Percentiles rank a stretch among this genome's conserved stretches.
phyloP scores from a whole-genome alignment of 495 filamentous ascomycete species.

The Penicilliopsis zonata region DNA sequence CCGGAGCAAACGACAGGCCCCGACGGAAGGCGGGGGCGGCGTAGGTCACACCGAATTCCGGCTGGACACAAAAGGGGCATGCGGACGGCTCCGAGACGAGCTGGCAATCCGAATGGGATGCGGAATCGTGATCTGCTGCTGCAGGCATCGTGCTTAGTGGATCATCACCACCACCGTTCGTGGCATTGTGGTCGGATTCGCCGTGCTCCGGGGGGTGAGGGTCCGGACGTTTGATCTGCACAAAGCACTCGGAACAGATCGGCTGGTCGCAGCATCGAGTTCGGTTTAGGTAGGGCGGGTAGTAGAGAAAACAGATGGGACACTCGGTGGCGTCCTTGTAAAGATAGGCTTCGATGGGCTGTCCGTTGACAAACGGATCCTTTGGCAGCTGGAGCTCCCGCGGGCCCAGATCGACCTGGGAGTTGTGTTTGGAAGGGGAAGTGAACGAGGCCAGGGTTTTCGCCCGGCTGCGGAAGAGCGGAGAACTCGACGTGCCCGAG shows the following conservation, averaged over 20 bases:
- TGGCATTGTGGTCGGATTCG: constrained; percentile 37
- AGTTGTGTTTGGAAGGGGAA: constrained; percentile 50
- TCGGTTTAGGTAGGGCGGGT: constrained; percentile 90
- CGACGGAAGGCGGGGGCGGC: constrained; percentile 78
- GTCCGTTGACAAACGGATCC: constrained; percentile 84
- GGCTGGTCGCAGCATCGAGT: constrained; percentile 93
- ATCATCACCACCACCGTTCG: too few species aligned
- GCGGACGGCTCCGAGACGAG: constrained; percentile 85
- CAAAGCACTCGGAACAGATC: constrained; percentile 98
- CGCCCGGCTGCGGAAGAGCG: constrained; percentile 54
- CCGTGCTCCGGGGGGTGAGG: constrained; percentile 88
- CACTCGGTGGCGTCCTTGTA: constrained; percentile 89
- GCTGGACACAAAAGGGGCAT: constrained; percentile 90
- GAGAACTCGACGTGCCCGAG: constrained; percentile 47
- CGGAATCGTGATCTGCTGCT: constrained; percentile 21
- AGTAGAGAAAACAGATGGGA: constrained; percentile 93
- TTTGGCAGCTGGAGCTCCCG: constrained; percentile 70
- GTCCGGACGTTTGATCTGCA: constrained; percentile 95
- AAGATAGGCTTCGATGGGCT: constrained; percentile 78
- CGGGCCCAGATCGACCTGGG: constrained; percentile 56
- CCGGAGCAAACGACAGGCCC: constrained; percentile 58
- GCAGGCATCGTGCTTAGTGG: constrained; percentile 21
- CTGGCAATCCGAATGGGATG: constrained; percentile 42
- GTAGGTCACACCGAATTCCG: constrained; percentile 92
- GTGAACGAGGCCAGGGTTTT: constrained; percentile 83